Evolutionary conservation across 1,139 yeast genomes (phyloP).

Genomic region (Suhomyces ambrosiae): DNA sequence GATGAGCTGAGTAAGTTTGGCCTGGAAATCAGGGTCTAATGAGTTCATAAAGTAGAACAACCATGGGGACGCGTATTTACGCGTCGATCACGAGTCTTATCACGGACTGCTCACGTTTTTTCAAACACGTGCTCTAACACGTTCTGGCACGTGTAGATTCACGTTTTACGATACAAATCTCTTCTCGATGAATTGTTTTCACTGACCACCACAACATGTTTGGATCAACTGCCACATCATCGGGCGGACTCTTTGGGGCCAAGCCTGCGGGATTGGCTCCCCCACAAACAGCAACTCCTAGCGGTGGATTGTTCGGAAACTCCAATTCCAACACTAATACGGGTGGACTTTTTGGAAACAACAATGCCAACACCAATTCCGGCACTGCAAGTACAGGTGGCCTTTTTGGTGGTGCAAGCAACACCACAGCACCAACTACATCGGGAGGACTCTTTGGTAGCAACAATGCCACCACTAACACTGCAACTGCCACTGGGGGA

Average conservation of each 20-base stretch:
- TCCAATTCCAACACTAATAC: slow-evolving; percentile 2
- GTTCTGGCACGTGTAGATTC: slow-evolving; percentile 1
- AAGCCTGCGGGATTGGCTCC: slow-evolving; percentile 22
- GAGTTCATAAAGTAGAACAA: slow-evolving; percentile 1
- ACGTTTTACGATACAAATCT: background rate
- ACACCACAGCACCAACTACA: slow-evolving; percentile 7
- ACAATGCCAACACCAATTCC: slow-evolving; percentile 4
- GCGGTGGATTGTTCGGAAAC: slow-evolving; percentile 30
- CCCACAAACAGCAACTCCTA: slow-evolving; percentile 21
- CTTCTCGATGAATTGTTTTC: slow-evolving; percentile 6
- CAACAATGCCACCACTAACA: slow-evolving; percentile 8
- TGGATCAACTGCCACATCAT: slow-evolving; percentile 13
- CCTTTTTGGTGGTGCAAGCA: slow-evolving; percentile 13
- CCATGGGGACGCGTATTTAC: slow-evolving; percentile 3
- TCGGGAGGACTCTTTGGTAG: slow-evolving; percentile 20
- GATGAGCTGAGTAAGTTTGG: slow-evolving; percentile 1
- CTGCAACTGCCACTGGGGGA: slow-evolving; percentile 8
- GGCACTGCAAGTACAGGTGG: slow-evolving; percentile 11
- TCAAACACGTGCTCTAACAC: background rate
- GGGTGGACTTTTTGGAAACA: slow-evolving; percentile 18
- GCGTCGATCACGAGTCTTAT: background rate
- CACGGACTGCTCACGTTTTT: background rate
- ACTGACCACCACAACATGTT: slow-evolving; percentile 9
- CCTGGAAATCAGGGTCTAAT: slow-evolving; percentile 3
- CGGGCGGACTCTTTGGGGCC: slow-evolving; percentile 37